Percentiles rank a stretch among this genome's conserved stretches.
Evolutionary conservation across 2,329 filamentous ascomycete genomes (phyloP).

Genomic region (Ascochyta lentis): DNA sequence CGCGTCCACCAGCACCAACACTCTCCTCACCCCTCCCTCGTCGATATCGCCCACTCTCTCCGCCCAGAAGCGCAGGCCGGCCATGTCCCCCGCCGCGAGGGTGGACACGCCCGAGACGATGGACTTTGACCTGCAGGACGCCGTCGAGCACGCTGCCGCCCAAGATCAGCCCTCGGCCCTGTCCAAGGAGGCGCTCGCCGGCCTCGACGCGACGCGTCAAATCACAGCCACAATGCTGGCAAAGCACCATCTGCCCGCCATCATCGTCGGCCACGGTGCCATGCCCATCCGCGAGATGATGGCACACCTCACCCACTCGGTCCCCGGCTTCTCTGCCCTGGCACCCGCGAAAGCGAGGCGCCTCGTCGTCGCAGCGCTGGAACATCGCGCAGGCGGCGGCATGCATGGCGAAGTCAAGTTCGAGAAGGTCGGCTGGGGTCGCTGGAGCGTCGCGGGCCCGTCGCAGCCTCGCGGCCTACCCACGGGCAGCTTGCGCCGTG

Average conservation of each 20-base stretch:
- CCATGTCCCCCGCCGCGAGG: conserved; percentile 53
- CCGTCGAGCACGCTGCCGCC: conserved; percentile 58
- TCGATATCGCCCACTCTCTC: conserved; percentile 90
- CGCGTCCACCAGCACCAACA: conserved; percentile 38
- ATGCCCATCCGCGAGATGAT: conserved; percentile 95
- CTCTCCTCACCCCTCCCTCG: conserved; percentile 89
- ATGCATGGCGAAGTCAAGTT: conserved; percentile 78
- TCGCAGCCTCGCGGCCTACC: conserved; percentile 60
- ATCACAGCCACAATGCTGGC: conserved; percentile 88
- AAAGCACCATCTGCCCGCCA: conserved; percentile 87
- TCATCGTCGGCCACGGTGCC: conserved; percentile 87
- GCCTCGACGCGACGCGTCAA: conserved; percentile 74
- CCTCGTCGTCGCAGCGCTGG: conserved; percentile 88
- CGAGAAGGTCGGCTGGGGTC: conserved; percentile 96
- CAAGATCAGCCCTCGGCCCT: conserved; percentile 53
- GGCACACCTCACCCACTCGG: conserved; percentile 89
- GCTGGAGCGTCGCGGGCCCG: conserved; percentile 74
- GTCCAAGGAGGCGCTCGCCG: conserved; percentile 60
- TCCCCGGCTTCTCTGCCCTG: conserved; percentile 90
- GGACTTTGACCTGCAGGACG: conserved; percentile 84
- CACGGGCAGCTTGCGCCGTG: conserved; percentile 46
- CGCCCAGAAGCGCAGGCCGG: conserved; percentile 74
- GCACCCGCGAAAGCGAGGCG: conserved; percentile 88
- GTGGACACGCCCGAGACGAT: conserved; percentile 66
- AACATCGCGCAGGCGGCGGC: conserved; percentile 71